Evolutionary conservation across 2,329 filamentous ascomycete genomes (phyloP).

Genomic region (Mycosphaerella arachidis): DNA sequence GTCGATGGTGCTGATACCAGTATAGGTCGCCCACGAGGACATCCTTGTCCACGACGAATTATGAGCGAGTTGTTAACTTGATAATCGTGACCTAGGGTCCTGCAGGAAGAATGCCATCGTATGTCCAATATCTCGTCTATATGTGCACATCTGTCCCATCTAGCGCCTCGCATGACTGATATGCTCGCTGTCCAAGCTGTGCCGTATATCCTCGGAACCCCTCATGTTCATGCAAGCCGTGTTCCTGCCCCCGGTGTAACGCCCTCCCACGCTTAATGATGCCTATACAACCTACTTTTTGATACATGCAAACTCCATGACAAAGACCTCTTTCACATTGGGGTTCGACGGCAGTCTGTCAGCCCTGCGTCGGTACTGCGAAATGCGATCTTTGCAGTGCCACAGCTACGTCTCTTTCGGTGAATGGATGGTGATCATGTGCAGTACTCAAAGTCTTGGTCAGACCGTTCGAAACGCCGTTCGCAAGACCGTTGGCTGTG

Average conservation of each 20-base stretch:
- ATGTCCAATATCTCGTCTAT: not conserved
- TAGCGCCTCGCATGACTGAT: not conserved
- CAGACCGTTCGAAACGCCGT: constrained; percentile 19
- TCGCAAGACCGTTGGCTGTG: not conserved
- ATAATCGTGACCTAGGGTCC: not conserved
- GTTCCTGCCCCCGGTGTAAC: not conserved
- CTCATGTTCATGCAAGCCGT: not conserved
- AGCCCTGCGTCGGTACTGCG: constrained; percentile 23
- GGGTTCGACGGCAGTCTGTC: not conserved
- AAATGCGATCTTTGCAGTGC: constrained; percentile 41
- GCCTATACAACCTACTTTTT: not conserved
- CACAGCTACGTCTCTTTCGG: constrained; percentile 42
- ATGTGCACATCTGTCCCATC: not conserved
- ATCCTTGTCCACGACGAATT: not conserved
- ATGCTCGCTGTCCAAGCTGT: not conserved
- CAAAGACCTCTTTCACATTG: not conserved
- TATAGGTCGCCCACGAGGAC: not conserved
- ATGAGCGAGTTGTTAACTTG: not conserved
- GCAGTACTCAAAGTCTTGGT: constrained; percentile 22
- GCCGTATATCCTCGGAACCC: not conserved
- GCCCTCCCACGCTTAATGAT: not conserved
- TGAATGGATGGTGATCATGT: constrained; percentile 39
- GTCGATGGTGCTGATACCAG: not conserved
- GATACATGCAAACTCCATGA: not conserved
- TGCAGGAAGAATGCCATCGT: not conserved